Base-by-base conservation (phyloP, 345 rosid species). In the Boechera divaricarpa region DNA sequence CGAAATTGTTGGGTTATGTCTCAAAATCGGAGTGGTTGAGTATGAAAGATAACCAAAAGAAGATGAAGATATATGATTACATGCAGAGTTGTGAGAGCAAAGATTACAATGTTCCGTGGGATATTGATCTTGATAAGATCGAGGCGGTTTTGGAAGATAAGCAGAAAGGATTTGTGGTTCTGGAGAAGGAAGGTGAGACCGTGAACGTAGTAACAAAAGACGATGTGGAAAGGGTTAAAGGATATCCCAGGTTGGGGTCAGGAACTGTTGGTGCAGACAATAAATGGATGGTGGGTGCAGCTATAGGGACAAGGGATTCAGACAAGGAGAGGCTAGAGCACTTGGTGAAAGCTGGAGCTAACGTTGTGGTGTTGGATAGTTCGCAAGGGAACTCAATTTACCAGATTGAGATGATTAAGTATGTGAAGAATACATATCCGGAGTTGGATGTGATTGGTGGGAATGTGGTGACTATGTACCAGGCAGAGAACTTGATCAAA, bases 371-470 rank as follows among this genome's bases (percentile, higher is more conserved):
- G 56, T 68, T 94, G 63, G 96, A 94, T 79, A 94, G 98, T 67
- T 91, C 98, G 8, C 98, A 92, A 63, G 98, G 97, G 63, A 94
- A 94, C 79, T 94, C 98, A 1, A 80, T 82, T 66, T 92, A 88
- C 83, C 97, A 94, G 81, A 67, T 90, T 78, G 98, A 90, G 72
- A 88, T 92, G 98, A 87, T 94, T 59, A 94, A 88, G 69, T 87
- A 86, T 35, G 79, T 86, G 45, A 94, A 94, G 77, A 83, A 58
- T 29, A 77, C 69, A 13, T 92, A 92, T 83, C 92, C 95, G 1
- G 82, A 88, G 55, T 59, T 94, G 84, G 97, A 94, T 78, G 92
- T 91, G 62, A 70, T 94, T 35, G 97, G 94, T 54, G 97, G 98
- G 49, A 92, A 94, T 66, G 90, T 94, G 59, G 97, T 94, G 75